These are phyloP conservation scores for Neurospora discreta DNA, from an alignment of 495 filamentous ascomycete genomes.

Conservation along the genomic window DNA sequence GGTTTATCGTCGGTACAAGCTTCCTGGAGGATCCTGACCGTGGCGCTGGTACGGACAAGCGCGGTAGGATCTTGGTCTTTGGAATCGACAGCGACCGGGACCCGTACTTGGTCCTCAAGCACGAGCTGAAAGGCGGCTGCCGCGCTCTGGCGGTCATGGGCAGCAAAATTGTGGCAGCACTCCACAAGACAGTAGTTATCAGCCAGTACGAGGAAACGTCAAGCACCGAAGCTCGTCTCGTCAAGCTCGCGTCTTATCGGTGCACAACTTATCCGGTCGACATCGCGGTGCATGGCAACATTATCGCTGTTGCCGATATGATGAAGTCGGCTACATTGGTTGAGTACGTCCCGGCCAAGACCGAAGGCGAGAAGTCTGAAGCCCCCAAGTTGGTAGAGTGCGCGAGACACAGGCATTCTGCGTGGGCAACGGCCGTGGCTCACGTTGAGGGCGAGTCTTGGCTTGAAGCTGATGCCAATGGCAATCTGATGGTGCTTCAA, in stretches of 20 bases:
- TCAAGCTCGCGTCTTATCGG: slow-evolving; percentile 60
- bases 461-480: slow-evolving; percentile 73
- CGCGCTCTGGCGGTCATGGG: slow-evolving; percentile 61
- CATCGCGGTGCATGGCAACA: slow-evolving; percentile 54
- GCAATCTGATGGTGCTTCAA: slow-evolving; percentile 72
- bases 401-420: slow-evolving; percentile 67
- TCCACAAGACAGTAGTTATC: slow-evolving; percentile 74
- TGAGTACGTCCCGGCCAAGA: slow-evolving; percentile 42
- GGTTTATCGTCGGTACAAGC: slow-evolving; percentile 82
- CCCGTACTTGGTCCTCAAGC: slow-evolving; percentile 53
- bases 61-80: slow-evolving; percentile 74
- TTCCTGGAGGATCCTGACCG: slow-evolving; percentile 50
- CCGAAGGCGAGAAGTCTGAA: slow-evolving; percentile 22
- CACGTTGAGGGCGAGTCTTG: slow-evolving; percentile 56
- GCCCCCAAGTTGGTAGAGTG: slow-evolving; percentile 53
- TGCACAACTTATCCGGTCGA: slow-evolving; percentile 80
- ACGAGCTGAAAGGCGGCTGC: slow-evolving; percentile 63
- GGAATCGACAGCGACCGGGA: slow-evolving; percentile 65
- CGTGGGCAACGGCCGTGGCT: slow-evolving; percentile 71
- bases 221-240: slow-evolving; percentile 41
- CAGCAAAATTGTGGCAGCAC: slow-evolving; percentile 66
- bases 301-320: slow-evolving; percentile 78
- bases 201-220: slow-evolving; percentile 42
- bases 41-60: slow-evolving; percentile 27
- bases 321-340: slow-evolving; percentile 87